phyloP scores from a whole-genome alignment of 768 basidiomycete genomes.

The Strobilomyces dryophilus region DNA sequence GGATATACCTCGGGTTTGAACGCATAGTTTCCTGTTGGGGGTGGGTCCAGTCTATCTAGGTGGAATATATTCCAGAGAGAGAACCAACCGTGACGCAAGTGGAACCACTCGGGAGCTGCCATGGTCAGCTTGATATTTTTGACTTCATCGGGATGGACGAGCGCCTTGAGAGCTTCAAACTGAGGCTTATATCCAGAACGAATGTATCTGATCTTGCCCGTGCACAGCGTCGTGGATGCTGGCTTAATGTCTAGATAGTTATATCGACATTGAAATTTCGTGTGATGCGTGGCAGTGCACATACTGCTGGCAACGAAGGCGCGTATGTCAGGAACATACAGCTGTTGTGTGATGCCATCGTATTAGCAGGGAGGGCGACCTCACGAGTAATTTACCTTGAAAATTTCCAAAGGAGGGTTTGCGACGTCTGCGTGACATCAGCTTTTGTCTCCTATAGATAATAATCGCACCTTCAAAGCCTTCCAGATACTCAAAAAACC shows the following conservation, averaged over 20 bases:
- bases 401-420: conserved; percentile 24
- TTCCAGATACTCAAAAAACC: conserved; percentile 26
- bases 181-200: conserved; percentile 60
- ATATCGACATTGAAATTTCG: neutral
- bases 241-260: conserved; percentile 17
- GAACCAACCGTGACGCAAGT: conserved; percentile 56
- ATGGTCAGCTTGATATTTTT: conserved; percentile 67
- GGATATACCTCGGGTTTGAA: conserved; percentile 18
- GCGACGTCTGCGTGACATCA: conserved; percentile 14
- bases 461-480: conserved; percentile 22
- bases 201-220: conserved; percentile 62
- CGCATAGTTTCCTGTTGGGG: conserved; percentile 19
- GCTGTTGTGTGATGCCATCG: conserved; percentile 9
- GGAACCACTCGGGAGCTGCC: conserved; percentile 70
- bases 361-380: too few relatives aligned
- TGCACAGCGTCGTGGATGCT: conserved; percentile 21
- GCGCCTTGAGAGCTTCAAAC: conserved; percentile 54
- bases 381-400: conserved; percentile 14
- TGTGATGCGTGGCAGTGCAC: neutral
- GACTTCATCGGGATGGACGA: conserved; percentile 59
- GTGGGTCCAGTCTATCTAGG: neutral
- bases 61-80: neutral
- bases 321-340: conserved; percentile 23
- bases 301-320: conserved; percentile 20
- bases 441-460: neutral